A percentile compares a stretch with the other conserved stretches of the same genome.
Conservation (phyloP, 2,329 filamentous ascomycete species). For the Chaetomium globosum region DNA sequence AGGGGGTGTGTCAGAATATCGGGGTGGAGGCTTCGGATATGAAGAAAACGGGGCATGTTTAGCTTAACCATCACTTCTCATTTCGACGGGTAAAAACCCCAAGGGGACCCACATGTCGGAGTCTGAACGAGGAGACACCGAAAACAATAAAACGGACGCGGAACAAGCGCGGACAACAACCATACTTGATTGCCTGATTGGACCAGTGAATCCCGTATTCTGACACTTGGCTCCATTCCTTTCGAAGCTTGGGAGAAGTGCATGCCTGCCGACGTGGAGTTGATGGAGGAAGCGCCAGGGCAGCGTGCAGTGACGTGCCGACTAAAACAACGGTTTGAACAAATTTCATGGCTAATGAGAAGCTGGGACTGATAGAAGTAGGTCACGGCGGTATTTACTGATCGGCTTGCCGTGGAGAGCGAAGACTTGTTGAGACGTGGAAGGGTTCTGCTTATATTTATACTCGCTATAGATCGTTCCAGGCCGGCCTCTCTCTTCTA, state of each 20-base stretch:
- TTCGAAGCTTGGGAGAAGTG: slow-evolving; percentile 1
- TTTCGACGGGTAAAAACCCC: too few relatives aligned
- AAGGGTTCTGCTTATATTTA: neutral
- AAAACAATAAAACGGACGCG: too few relatives aligned
- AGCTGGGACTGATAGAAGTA: neutral
- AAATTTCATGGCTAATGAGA: neutral
- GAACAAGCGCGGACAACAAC: too few relatives aligned
- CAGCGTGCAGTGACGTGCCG: neutral
- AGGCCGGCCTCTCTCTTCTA: neutral
- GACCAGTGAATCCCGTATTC: too few relatives aligned
- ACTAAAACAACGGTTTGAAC: neutral
- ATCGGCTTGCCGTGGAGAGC: neutral
- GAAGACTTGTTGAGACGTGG: neutral
- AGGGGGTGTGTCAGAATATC: too few relatives aligned
- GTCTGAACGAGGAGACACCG: too few relatives aligned
- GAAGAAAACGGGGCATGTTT: too few relatives aligned
- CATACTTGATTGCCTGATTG: too few relatives aligned
- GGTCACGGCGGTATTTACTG: neutral
- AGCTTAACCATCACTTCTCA: too few relatives aligned
- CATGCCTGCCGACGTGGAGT: neutral
- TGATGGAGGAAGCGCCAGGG: neutral
- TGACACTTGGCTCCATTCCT: slow-evolving; percentile 4
- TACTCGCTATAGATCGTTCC: neutral
- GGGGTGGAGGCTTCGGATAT: too few relatives aligned
- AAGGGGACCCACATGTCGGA: too few relatives aligned